Percentiles rank a stretch among this genome's conserved stretches.
Conservation (phyloP, 768 basidiomycete species). For the Pisolithus tinctorius region DNA sequence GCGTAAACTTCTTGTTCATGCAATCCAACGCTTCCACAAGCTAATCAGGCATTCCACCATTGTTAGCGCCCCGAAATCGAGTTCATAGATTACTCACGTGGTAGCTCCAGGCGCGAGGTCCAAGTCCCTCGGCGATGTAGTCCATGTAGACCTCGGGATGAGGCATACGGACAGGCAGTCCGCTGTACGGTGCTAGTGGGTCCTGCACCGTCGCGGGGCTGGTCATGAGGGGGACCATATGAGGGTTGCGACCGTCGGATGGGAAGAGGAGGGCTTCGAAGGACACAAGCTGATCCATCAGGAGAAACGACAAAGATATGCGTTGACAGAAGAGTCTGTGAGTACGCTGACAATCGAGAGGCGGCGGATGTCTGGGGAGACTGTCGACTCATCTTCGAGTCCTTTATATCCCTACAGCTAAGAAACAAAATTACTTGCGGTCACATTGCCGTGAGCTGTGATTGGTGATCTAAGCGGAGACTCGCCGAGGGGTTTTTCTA, state of each 20-base stretch:
- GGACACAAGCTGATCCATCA: slow-evolving; percentile 60
- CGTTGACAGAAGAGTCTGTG: slow-evolving; percentile 8
- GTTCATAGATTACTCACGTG: slow-evolving; percentile 40
- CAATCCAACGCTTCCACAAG: slow-evolving; percentile 69
- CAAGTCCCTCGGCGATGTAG: slow-evolving; percentile 70
- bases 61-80: slow-evolving; percentile 11
- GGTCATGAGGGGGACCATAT: slow-evolving; percentile 67
- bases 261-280: slow-evolving; percentile 74
- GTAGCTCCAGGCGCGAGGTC: slow-evolving; percentile 64
- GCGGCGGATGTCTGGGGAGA: slow-evolving; percentile 5
- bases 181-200: slow-evolving; percentile 39
- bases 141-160: slow-evolving; percentile 86
- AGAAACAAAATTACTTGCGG: no score
- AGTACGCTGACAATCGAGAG: not conserved
- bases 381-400: no score
- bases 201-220: slow-evolving; percentile 45
- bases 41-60: slow-evolving; percentile 30
- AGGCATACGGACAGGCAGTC: slow-evolving; percentile 55
- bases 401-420: no score
- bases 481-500: no score
- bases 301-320: slow-evolving; percentile 8
- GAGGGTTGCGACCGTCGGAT: slow-evolving; percentile 68
- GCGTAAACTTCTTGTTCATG: slow-evolving; percentile 72
- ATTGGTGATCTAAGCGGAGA: no score
- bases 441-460: no score